Conservation (phyloP, 768 basidiomycete species). For the Epithele typhae region DNA sequence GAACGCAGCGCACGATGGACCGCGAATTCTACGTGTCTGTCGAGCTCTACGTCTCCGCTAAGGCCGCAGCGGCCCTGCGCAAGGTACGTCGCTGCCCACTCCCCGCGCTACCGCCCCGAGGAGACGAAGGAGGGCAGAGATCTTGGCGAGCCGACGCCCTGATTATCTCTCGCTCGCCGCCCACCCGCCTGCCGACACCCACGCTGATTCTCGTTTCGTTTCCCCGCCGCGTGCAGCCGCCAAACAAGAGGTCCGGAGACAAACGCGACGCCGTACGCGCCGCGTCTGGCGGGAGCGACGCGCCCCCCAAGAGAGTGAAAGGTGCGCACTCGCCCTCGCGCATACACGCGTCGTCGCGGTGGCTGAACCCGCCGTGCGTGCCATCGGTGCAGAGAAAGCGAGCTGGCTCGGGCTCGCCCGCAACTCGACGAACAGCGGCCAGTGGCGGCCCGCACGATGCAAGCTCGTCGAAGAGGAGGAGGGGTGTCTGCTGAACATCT, state of each 20-base stretch:
- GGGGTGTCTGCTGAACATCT: conserved; percentile 65
- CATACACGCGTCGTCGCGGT: neutral
- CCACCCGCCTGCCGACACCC: too few species aligned
- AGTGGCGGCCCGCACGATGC: conserved; percentile 73
- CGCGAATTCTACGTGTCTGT: conserved; percentile 58
- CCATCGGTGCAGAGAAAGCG: conserved; percentile 50
- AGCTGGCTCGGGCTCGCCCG: conserved; percentile 65
- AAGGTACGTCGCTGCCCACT: conserved; percentile 41
- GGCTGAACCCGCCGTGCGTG: too few species aligned
- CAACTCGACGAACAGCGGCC: conserved; percentile 45
- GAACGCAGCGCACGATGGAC: conserved; percentile 7
- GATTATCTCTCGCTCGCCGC: too few species aligned
- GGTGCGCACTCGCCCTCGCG: conserved; percentile 33
- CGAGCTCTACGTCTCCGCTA: conserved; percentile 57
- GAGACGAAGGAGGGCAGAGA: too few species aligned
- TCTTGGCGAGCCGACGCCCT: too few species aligned
- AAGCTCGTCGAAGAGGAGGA: conserved; percentile 65
- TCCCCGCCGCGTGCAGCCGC: conserved; percentile 38
- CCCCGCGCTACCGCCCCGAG: neutral
- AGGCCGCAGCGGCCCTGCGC: conserved; percentile 45
- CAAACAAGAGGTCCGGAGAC: conserved; percentile 50
- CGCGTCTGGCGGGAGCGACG: conserved; percentile 35
- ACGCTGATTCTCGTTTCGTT: too few species aligned
- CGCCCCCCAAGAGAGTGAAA: conserved; percentile 51
- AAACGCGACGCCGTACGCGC: conserved; percentile 40